Base-by-base conservation (phyloP, 208 protist species). In the Trypanosomatidae sp. region DNA sequence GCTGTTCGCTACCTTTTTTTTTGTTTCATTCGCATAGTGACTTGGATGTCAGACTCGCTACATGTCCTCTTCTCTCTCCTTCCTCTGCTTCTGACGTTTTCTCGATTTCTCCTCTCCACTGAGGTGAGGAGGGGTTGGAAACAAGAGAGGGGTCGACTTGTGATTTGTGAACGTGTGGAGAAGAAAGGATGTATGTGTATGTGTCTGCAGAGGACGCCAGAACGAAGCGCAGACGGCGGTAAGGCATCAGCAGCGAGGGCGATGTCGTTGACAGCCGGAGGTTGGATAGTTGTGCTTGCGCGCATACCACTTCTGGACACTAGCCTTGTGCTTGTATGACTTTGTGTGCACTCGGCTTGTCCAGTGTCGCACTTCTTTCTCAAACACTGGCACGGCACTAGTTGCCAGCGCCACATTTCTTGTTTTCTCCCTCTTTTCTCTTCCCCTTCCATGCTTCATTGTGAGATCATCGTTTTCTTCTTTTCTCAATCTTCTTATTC, bases 401-500 rank as follows among this genome's bases (percentile, higher is more conserved):
- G 15, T 17, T 25, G 58, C 17, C 58, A 13, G 10, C 58, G n/a
- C 58, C 33, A 3, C 58, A 22, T 65, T 65, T 13, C 28, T 65
- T 19, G 19, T 44, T 22, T 25, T 25, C 39, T 65, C 8, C 39
- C 17, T 44, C 10, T 36, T 22, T 25, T 65, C 52, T 65, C 53
- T 9, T 9, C 10, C 60, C 44, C 39, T 59, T 3, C 39, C 15
- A 28, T 22, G 39, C 60, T 46, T 65, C 41, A 28, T 65, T 30
- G 1, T 44, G 60, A 65, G 19, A 65, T 47, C 22, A 46, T 76
- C 2, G 22, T 46, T 50, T 71, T 44, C 66, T 28, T 69, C 47
- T 44, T 74, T 52, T 69, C 36, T 39, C 47, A 13, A 39, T 69
- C 28, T 19, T 49, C 44, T 28, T 56, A 22, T 74, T 66, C 49